Evolutionary conservation across 805 yeast genomes (phyloP), one percentile per base, ranked within the genome.

Genomic region (Nakazawaea molendinolei): DNA sequence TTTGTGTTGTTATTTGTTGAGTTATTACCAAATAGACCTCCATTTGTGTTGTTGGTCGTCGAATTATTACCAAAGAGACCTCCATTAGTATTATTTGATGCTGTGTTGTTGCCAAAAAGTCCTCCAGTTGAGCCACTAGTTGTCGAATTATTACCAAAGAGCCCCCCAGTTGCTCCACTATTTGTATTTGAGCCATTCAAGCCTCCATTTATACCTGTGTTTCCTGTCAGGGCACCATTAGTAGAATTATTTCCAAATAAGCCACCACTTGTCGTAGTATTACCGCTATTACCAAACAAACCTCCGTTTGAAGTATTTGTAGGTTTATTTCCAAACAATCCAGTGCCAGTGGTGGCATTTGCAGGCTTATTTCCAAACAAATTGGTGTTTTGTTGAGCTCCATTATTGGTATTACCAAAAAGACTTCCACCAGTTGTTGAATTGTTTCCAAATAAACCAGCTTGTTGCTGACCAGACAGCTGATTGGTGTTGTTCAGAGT

Each of bases 131-230:
- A 14, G 10, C 29, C 29, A 12, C 10, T 41, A 31, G 13, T 46
- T 29, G 37, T 28, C 29, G 8, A 35, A 9, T 48, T 29, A 31
- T 45, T 49, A 8, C 58, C 62, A 43, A 55, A 52, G 17, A 56
- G 42, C 2, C 56, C 52, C 8, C 50, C 45, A 23, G 51, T 20
- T 20, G 34, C 18, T 15, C 44, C 18, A 19, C 10, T 19, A 31
- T 21, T 31, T 14, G 21, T 31, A 31, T 23, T 17, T n/a, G n/a
- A n/a, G n/a, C n/a, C n/a, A n/a, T n/a, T n/a, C n/a, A n/a, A n/a
- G n/a, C n/a, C n/a, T n/a, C n/a, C n/a, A n/a, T n/a, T n/a, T n/a
- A n/a, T n/a, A n/a, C n/a, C n/a, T n/a, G n/a, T n/a, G n/a, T n/a
- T n/a, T n/a, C n/a, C n/a, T n/a, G n/a, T n/a, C n/a, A n/a, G n/a